A percentile compares a stretch with the other conserved stretches of the same genome.
Conservation (phyloP, 1,284 basidiomycete genomes). For the Irpex sp. region DNA sequence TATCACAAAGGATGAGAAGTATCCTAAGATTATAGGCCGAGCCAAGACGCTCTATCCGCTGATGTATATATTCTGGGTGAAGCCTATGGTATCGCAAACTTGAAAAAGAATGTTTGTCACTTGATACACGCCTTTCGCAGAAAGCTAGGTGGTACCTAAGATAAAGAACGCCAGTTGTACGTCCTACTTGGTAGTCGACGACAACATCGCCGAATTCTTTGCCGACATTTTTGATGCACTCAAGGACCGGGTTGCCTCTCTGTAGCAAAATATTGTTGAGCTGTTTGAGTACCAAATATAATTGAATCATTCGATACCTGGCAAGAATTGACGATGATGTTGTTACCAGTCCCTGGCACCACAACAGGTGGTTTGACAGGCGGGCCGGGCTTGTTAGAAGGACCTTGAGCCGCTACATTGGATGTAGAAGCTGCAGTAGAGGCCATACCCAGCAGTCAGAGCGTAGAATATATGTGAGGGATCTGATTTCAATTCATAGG, state of each 20-base stretch:
- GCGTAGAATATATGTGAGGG: too few relatives aligned
- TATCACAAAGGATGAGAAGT: slow-evolving; percentile 90
- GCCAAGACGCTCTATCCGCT: slow-evolving; percentile 84
- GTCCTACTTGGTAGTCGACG: slow-evolving; percentile 93
- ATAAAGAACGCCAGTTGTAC: slow-evolving; percentile 91
- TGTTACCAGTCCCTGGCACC: slow-evolving; percentile 65
- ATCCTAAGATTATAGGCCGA: slow-evolving; percentile 82
- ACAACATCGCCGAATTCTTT: slow-evolving; percentile 96
- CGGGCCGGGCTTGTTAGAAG: not conserved
- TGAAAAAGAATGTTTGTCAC: not conserved
- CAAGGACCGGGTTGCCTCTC: slow-evolving; percentile 87
- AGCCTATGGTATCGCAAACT: slow-evolving; percentile 94
- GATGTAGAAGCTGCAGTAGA: not conserved
- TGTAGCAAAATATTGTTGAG: slow-evolving; percentile 28
- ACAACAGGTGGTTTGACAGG: slow-evolving; percentile 55
- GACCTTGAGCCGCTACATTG: not conserved
- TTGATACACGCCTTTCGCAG: too few relatives aligned
- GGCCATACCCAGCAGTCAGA: too few relatives aligned
- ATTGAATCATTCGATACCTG: slow-evolving; percentile 37
- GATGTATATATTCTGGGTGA: slow-evolving; percentile 96
- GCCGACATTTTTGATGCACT: slow-evolving; percentile 81
- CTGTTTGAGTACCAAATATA: not conserved
- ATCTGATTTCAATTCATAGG: not conserved
- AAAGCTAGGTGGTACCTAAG: slow-evolving; percentile 58
- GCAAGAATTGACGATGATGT: slow-evolving; percentile 70